Conservation (phyloP, 164 flowering plant species). For the Chimonanthus praecox region DNA sequence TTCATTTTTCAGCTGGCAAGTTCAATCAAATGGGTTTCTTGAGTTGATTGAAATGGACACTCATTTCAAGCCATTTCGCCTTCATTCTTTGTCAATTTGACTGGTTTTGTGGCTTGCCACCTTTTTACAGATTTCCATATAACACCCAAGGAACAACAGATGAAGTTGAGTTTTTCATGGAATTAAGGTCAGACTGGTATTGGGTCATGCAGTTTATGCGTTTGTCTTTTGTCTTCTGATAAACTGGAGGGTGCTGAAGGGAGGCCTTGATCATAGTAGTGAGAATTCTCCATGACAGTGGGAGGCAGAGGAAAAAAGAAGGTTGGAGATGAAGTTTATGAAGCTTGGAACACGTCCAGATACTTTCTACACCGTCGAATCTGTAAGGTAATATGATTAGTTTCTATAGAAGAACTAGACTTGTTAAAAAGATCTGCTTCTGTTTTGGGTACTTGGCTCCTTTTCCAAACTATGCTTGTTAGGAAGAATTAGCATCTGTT, state of each 20-base stretch:
- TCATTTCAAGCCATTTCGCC: background rate
- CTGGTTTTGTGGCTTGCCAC: background rate
- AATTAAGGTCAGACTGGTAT: background rate
- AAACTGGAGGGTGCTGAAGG: background rate
- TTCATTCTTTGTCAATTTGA: background rate
- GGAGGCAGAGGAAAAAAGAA: background rate
- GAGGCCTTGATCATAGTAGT: background rate
- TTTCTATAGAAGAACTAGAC: slow-evolving; percentile 59
- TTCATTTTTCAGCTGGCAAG: background rate
- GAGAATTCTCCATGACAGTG: background rate
- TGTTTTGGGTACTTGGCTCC: background rate
- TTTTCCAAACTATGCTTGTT: too few species aligned
- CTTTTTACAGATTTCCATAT: background rate
- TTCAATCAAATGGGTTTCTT: background rate
- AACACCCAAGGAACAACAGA: background rate
- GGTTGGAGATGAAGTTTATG: slow-evolving; percentile 86
- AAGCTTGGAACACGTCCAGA: slow-evolving; percentile 96
- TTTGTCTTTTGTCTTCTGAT: background rate
- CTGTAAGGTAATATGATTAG: slow-evolving; percentile 70
- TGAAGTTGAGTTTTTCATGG: background rate
- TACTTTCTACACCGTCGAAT: slow-evolving; percentile 74
- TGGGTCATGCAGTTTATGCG: background rate
- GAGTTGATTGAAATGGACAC: background rate
- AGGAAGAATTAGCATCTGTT: too few species aligned
- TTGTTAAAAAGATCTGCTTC: slow-evolving; percentile 40